Evolutionary conservation across 2,329 filamentous ascomycete genomes (phyloP).

Genomic region (Penicillium brasilianum): DNA sequence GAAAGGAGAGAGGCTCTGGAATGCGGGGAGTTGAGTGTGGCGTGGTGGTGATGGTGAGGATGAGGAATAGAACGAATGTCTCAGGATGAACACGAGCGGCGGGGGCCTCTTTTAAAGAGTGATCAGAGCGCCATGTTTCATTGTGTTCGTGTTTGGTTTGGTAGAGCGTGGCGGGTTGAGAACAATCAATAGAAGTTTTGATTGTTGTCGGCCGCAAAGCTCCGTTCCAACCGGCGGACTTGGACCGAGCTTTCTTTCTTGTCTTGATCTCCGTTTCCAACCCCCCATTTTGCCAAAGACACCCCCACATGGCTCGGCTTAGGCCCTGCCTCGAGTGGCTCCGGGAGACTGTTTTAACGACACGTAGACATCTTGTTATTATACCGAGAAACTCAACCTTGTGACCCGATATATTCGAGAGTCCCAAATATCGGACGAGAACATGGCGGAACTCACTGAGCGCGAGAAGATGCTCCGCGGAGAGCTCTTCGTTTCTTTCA

Average conservation of each 20-base stretch:
- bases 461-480: slow-evolving; percentile 63
- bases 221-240: neutral
- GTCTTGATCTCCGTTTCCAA: neutral
- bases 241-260: neutral
- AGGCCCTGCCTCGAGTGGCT: neutral
- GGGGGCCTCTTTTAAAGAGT: neutral
- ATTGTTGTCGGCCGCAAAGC: slow-evolving; percentile 6
- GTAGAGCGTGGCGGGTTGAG: neutral
- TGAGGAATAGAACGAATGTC: neutral
- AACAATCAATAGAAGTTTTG: slow-evolving; percentile 4
- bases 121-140: slow-evolving; percentile 4
- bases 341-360: neutral
- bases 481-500: slow-evolving; percentile 76
- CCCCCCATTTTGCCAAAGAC: neutral
- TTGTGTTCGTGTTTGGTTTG: slow-evolving; percentile 1
- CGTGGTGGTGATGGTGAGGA: neutral
- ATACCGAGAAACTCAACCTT: neutral
- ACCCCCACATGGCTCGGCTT: slow-evolving; percentile 9
- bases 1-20: neutral
- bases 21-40: neutral
- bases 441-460: slow-evolving; percentile 32
- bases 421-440: neutral
- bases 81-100: neutral
- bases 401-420: neutral
- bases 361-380: neutral